phyloP scores from a whole-genome alignment of 164 flowering plant genomes.

The Magnolia sinica region DNA sequence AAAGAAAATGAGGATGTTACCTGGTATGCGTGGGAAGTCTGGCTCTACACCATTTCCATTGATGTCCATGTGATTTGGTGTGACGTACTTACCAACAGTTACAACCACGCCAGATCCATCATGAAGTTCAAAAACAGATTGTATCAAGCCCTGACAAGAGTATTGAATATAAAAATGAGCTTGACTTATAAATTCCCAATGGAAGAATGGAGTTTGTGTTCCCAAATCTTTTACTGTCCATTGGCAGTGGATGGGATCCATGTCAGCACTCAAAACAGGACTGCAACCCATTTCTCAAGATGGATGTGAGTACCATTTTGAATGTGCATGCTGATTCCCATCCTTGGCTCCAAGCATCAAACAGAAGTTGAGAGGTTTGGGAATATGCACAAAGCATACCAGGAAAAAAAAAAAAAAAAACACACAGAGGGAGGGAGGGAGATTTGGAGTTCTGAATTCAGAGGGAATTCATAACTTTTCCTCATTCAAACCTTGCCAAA shows the following conservation, averaged over 20 bases:
- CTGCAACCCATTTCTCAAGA: too few relatives aligned
- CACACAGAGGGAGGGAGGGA: background rate
- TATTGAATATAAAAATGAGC: background rate
- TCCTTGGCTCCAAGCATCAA: background rate
- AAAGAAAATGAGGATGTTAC: conserved; percentile 28
- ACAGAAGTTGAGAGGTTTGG: background rate
- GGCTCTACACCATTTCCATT: conserved; percentile 91
- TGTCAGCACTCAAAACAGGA: too few relatives aligned
- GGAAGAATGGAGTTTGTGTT: background rate
- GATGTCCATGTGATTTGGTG: conserved; percentile 84
- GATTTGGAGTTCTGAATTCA: background rate
- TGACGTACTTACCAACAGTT: conserved; percentile 93
- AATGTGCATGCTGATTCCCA: background rate
- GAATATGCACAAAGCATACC: background rate
- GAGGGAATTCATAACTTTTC: background rate
- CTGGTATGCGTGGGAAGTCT: conserved; percentile 68
- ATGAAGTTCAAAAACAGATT: conserved; percentile 87
- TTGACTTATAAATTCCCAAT: background rate
- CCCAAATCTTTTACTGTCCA: too few relatives aligned
- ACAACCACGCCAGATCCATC: conserved; percentile 98
- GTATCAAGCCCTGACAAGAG: conserved; percentile 72
- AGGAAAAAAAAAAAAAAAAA: background rate
- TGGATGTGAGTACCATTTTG: background rate
- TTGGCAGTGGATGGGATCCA: too few relatives aligned
- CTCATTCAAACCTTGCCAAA: conserved; percentile 70